Base-by-base conservation (phyloP, 2,329 filamentous ascomycete genomes). In the Capronia americana region DNA sequence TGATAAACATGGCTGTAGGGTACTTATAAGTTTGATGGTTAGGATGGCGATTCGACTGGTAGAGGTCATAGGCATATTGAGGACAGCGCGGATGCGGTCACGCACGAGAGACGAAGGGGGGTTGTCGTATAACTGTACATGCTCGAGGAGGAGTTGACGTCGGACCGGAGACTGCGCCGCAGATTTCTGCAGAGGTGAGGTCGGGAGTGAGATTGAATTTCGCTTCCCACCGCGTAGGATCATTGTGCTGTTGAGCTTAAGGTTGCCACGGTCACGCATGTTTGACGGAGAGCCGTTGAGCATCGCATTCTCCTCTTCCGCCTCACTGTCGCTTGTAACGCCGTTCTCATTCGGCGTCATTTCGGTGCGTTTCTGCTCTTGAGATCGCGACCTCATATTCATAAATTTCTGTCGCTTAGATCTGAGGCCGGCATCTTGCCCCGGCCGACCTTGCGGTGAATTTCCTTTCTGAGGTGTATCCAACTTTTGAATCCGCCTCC, bases 1-100 rank as follows among this genome's bases (percentile, higher is more conserved):
- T 4, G 57, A 34, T 26, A 73, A 30, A 48, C 71, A 73, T 8
- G 71, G 71, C 32, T 73, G 71, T 14, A 73, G 46, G 1, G 68
- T 67, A 34, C 51, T 66, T 34, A 73, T 48, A 17, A 73, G 46
- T 57, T 73, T 73, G 26, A 69, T 28, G 3, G 53, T 66, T 20
- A 73, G 66, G 24, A 73, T 66, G 17, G 56, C 41, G 30, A 69
- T 20, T 14, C 66, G 67, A 26, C 57, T 48, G 0, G 68, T 61
- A 0, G 62, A 67, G 4, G 61, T 57, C 6, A 72, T 38, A 4
- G 57, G 65, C 12, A 28, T 34, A 12, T 61, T 48, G 28, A 69
- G 28, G 34, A 64, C 12, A 8, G 26, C 34, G n/a, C 24, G 53
- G 46, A 61, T 30, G 6, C 30, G 60, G 41, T 48, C 23, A 48